Conservation (phyloP, 2,329 filamentous ascomycete species). For the Pseudogymnoascus sp. region DNA sequence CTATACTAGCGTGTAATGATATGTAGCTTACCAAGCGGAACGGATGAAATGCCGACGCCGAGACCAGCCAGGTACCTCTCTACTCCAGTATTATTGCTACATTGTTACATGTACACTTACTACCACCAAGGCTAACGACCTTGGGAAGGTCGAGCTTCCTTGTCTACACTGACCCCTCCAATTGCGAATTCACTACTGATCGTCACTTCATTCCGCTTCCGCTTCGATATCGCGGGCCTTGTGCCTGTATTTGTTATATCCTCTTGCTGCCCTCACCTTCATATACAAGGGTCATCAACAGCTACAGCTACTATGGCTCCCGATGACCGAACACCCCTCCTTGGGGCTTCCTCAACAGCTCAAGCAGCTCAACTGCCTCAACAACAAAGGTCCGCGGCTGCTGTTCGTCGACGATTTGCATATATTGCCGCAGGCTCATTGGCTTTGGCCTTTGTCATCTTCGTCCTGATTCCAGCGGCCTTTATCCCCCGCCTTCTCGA, state of each 20-base stretch:
- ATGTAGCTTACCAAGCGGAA: background rate
- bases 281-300: background rate
- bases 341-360: slow-evolving; percentile 53
- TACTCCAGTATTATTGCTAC: no score
- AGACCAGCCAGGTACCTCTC: background rate
- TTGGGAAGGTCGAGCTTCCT: slow-evolving; percentile 1
- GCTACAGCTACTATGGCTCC: slow-evolving; percentile 20
- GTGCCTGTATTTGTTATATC: background rate
- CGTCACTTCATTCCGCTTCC: background rate
- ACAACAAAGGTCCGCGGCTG: slow-evolving; percentile 46
- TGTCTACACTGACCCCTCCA: background rate
- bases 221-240: background rate
- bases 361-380: slow-evolving; percentile 33
- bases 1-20: background rate
- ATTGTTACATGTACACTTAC: background rate
- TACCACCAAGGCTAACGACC: background rate
- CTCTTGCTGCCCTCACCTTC: background rate
- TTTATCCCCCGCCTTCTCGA: slow-evolving; percentile 31
- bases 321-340: slow-evolving; percentile 55
- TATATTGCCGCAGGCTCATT: slow-evolving; percentile 53
- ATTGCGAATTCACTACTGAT: slow-evolving; percentile 8
- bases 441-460: slow-evolving; percentile 32
- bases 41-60: background rate
- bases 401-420: slow-evolving; percentile 57
- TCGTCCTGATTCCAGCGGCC: slow-evolving; percentile 43